phyloP scores from a whole-genome alignment of 2,329 filamentous ascomycete genomes.

The Ophiostoma quercus region DNA sequence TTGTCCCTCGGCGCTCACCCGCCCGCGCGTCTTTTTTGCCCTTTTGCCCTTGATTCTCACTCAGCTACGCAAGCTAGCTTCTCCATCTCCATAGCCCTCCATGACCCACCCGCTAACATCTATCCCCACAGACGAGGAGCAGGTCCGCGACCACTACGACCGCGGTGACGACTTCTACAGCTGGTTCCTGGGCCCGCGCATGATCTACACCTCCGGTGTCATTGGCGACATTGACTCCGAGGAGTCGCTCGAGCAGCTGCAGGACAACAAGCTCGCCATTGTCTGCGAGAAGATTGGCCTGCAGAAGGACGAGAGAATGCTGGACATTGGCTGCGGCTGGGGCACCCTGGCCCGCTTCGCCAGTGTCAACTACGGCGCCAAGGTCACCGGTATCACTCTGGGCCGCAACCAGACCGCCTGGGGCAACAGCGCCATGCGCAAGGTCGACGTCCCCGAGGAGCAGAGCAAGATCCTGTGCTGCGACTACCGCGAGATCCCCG shows the following conservation, averaged over 20 bases:
- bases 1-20: not conserved
- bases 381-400: conserved; percentile 82
- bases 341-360: conserved; percentile 92
- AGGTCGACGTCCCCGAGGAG: conserved; percentile 72
- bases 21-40: not conserved
- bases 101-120: not conserved
- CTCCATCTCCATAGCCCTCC: not conserved
- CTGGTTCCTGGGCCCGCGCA: conserved; percentile 96
- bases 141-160: conserved; percentile 97
- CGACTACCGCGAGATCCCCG: conserved; percentile 93
- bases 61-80: conserved; percentile 6
- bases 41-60: not conserved
- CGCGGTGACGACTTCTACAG: conserved; percentile 96
- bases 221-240: conserved; percentile 83
- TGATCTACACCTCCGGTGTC: conserved; percentile 97
- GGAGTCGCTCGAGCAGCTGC: conserved; percentile 87
- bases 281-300: conserved; percentile 95
- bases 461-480: conserved; percentile 92
- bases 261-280: conserved; percentile 93
- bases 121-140: conserved; percentile 73
- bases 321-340: conserved; percentile 98
- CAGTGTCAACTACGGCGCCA: conserved; percentile 80
- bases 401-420: conserved; percentile 94
- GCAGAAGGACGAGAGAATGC: conserved; percentile 71
- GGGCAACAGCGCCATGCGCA: conserved; percentile 86